Base-by-base conservation (phyloP, 257 asterid genomes). In the Fraxinus anomala region DNA sequence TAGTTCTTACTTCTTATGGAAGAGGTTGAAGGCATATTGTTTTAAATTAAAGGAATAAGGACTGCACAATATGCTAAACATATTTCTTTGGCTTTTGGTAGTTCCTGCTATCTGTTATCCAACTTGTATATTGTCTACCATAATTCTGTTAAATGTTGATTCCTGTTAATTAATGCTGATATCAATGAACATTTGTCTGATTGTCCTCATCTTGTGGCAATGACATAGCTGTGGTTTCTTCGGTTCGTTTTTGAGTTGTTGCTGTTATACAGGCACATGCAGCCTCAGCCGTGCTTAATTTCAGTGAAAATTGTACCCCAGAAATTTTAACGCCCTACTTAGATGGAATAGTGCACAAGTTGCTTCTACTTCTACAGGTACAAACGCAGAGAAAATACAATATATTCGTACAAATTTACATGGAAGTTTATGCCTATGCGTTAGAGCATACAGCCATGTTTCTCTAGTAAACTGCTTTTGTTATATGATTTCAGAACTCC, bases 271-370 rank as follows among this genome's bases (percentile, higher is more conserved):
- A 94, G 98, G 98, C 98, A 31, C 98, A 94, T 86, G 96, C 98
- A n/a, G 98, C 98, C 54, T 94, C 98, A 74, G 98, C 96, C 24
- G 97, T 94, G 69, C 96, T 94, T 12, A 94, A 94, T 88, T 94
- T 94, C 73, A 92, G 98, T 70, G 98, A 94, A 81, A 92, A 92
- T 82, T 92, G 98, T 86, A 92, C 97, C 5, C 97, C 97, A 4
- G 97, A 92, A 79, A 89, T 94, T 81, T 84, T 94, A 84, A 86
- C 91, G 0, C 97, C 97, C n/a, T 94, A 94, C 85, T 83, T 94
- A 72, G 98, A 94, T 79, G 97, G 94, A 80, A 81, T 90, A 67
- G 98, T 94, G 77, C 86, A 90, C 86, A 92, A 94, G 83, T 88
- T 92, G 81, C 96, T 92, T 70, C 87, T 86, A 72, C 94, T 94